Evolutionary conservation across 768 basidiomycete genomes (phyloP).

Genomic region (Naganishia randhawae): DNA sequence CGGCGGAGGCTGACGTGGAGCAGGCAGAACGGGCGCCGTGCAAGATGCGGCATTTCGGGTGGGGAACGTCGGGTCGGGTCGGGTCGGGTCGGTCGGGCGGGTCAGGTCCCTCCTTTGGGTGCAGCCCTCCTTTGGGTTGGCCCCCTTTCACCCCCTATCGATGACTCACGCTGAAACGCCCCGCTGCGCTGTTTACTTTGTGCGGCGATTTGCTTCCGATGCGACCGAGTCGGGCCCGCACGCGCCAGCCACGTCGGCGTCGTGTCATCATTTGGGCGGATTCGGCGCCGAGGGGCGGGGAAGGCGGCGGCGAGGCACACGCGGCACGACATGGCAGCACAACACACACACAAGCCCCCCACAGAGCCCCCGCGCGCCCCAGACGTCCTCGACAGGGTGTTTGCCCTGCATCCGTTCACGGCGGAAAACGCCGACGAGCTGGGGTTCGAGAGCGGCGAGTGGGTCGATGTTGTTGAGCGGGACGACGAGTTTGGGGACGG

Average conservation of each 20-base stretch:
- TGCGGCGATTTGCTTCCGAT: neutral
- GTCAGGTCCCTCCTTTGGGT: too few species aligned
- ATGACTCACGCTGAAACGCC: conserved; percentile 3
- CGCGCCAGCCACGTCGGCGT: too few species aligned
- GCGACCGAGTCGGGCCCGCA: too few species aligned
- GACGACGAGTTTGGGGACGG: conserved; percentile 91
- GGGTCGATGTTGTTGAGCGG: conserved; percentile 83
- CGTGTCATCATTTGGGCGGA: too few species aligned
- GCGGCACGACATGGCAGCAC: neutral
- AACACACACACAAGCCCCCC: neutral
- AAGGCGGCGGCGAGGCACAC: neutral
- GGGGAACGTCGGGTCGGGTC: too few species aligned
- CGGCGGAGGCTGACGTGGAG: too few species aligned
- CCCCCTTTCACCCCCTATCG: too few species aligned
- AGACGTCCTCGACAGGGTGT: conserved; percentile 16
- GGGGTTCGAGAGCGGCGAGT: conserved; percentile 74
- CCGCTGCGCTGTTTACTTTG: neutral
- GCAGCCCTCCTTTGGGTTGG: too few species aligned
- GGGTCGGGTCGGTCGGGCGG: too few species aligned
- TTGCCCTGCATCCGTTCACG: conserved; percentile 23
- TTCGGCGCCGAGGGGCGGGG: neutral
- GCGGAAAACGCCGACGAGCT: conserved; percentile 96
- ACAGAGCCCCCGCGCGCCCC: neutral
- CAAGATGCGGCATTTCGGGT: too few species aligned
- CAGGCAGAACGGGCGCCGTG: too few species aligned